Base-by-base conservation (phyloP, 441 rosid genomes). In the Lepidium campestre region DNA sequence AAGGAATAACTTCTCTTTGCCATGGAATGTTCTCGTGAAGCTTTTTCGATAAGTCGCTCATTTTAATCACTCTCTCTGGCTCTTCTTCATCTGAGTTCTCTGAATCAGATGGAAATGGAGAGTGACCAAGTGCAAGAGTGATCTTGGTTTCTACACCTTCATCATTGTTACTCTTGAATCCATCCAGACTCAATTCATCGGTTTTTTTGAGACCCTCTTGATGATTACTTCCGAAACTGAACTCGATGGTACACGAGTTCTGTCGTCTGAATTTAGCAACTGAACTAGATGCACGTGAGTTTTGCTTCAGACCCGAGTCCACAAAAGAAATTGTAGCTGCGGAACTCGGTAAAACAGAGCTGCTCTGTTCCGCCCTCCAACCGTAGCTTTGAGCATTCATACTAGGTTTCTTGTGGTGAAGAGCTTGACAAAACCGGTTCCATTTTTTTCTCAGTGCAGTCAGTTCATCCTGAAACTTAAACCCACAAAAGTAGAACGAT, bases 231-330 rank as follows among this genome's bases (percentile, higher is more conserved):
- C 85, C 85, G 39, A 81, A 70, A 50, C 81, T 78, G 78, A 89
- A 86, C 77, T 89, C 96, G 12, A 84, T 81, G 35, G 83, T 83
- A 71, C 91, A 89, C 2, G 94, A 87, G 62, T 80, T 80, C 48
- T 89, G 94, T 45, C 93, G 35, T 72, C 91, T 75, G 78, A 89
- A 89, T 62, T 84, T 89, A 5, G 98, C 85, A 63, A 82, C 83
- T 0, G 79, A 79, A 54, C 56, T 78, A 62, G 79, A 61, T 44
- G 62, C 61, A 40, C 68, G 73, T 11, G 48, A 64, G 44, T 29
- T 70, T 20, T 57, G 76, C 78, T 83, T 85, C 64, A 68, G 37
- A 48, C 58, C 65, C 18, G 75, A 57, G 58, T 78, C 86, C 9
- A 74, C 35, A 31, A 83, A 82, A 40, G 88, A 78, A 49, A 84